Conservation (phyloP, 2,329 filamentous ascomycete species). For the Aspergillus udagawae region DNA sequence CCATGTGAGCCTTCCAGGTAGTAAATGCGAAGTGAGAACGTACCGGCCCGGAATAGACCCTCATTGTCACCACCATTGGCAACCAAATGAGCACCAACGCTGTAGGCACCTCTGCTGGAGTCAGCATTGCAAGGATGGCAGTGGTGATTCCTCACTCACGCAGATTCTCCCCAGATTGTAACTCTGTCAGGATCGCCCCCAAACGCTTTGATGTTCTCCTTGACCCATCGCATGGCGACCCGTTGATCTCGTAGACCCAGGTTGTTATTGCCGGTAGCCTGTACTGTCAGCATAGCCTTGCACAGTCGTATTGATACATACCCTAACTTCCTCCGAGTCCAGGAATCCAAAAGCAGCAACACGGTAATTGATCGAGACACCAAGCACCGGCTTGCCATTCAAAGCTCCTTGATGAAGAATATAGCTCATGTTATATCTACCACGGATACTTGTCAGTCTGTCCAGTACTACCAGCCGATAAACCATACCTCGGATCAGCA, state of each 20-base stretch:
- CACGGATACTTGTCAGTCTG: background rate
- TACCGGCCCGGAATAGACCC: slow-evolving; percentile 29
- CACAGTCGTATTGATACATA: slow-evolving; percentile 2
- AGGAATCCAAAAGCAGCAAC: slow-evolving; percentile 29
- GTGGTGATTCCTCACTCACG: slow-evolving; percentile 14
- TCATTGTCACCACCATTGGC: slow-evolving; percentile 28
- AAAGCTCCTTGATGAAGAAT: slow-evolving; percentile 24
- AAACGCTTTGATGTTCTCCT: slow-evolving; percentile 32
- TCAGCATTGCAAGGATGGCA: background rate
- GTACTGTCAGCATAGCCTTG: background rate
- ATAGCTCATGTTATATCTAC: slow-evolving; percentile 32
- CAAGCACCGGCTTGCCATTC: slow-evolving; percentile 25
- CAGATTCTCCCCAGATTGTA: slow-evolving; percentile 37
- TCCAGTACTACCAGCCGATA: background rate
- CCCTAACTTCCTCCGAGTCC: slow-evolving; percentile 28
- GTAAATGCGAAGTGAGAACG: background rate
- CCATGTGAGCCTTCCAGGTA: background rate
- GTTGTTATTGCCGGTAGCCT: slow-evolving; percentile 28
- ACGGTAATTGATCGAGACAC: slow-evolving; percentile 30
- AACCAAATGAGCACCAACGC: slow-evolving; percentile 28
- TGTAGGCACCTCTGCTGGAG: slow-evolving; percentile 25
- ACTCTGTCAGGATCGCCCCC: slow-evolving; percentile 29
- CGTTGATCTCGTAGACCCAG: slow-evolving; percentile 31
- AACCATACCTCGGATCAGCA: slow-evolving; percentile 25
- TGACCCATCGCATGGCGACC: slow-evolving; percentile 34